Evolutionary conservation across 768 basidiomycete species (phyloP).

Genomic region (Pleurotus platypus): DNA sequence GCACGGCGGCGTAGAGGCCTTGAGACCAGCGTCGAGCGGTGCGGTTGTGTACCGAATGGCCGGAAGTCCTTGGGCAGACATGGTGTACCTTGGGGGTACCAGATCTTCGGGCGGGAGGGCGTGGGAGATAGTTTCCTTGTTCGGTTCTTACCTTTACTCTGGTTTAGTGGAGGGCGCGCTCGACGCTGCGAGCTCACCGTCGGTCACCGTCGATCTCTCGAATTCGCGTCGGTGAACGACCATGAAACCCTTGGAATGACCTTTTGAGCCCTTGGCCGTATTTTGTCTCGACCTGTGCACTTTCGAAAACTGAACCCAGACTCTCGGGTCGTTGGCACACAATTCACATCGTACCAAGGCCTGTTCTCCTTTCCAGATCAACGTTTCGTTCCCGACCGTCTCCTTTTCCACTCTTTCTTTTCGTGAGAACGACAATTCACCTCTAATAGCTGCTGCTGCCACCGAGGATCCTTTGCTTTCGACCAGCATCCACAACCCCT

Average conservation of each 20-base stretch:
- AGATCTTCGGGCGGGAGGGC: neutral
- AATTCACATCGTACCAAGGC: slow-evolving; percentile 19
- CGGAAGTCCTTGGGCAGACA: neutral
- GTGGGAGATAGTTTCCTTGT: neutral
- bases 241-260: neutral
- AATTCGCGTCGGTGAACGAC: neutral
- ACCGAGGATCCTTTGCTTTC: neutral
- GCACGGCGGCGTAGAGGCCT: neutral
- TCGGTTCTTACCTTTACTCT: neutral
- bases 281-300: slow-evolving; percentile 16
- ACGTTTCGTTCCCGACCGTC: slow-evolving; percentile 4
- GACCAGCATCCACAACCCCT: slow-evolving; percentile 7
- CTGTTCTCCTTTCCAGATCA: slow-evolving; percentile 8
- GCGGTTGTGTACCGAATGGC: neutral
- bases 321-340: slow-evolving; percentile 31
- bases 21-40: neutral
- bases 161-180: neutral
- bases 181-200: neutral
- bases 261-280: slow-evolving; percentile 5
- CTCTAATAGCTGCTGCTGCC: neutral
- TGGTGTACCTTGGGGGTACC: neutral
- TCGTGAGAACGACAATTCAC: neutral
- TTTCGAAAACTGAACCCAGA: slow-evolving; percentile 29
- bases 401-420: neutral
- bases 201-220: neutral